Evolutionary conservation across 768 basidiomycete genomes (phyloP).

Genomic region (Kwoniella newhampshirensis): DNA sequence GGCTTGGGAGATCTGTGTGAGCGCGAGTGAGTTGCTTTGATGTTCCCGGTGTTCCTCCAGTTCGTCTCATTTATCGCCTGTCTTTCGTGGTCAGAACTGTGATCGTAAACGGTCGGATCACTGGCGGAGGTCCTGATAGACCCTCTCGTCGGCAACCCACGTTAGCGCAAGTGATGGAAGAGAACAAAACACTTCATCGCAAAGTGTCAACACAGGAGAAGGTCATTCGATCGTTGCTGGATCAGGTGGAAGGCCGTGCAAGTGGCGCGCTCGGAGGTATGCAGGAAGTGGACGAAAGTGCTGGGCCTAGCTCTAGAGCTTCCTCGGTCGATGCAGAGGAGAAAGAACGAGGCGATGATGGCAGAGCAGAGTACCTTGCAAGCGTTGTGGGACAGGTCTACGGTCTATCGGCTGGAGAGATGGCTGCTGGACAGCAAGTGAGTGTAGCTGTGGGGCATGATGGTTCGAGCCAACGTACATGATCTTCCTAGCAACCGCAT

Average conservation of each 20-base stretch:
- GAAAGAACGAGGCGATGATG: not conserved
- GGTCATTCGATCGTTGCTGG: constrained; percentile 11
- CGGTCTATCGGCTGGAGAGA: constrained; percentile 7
- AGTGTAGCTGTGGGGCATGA: constrained; percentile 1
- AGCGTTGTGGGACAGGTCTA: constrained; percentile 11
- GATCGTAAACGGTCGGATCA: constrained; percentile 19
- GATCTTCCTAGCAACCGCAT: too few species aligned
- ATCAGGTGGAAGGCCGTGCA: not conserved
- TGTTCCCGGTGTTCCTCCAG: not conserved
- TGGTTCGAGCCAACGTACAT: not conserved
- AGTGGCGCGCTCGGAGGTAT: too few species aligned
- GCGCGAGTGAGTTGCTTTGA: constrained; percentile 15
- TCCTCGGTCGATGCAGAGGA: not conserved
- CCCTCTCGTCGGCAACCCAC: constrained; percentile 16
- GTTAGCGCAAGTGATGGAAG: constrained; percentile 17
- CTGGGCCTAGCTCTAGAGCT: not conserved
- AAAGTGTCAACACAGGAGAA: constrained; percentile 20
- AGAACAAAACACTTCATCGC: constrained; percentile 25
- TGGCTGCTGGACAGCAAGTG: constrained; percentile 7
- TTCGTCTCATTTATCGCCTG: not conserved
- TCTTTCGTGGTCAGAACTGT: constrained; percentile 7
- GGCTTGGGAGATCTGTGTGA: constrained; percentile 25
- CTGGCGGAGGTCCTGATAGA: constrained; percentile 8
- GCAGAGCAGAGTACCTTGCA: constrained; percentile 14
- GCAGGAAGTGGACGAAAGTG: not conserved